phyloP scores from a whole-genome alignment of 306 rosid species.

The Psophocarpus tetragonolobus region DNA sequence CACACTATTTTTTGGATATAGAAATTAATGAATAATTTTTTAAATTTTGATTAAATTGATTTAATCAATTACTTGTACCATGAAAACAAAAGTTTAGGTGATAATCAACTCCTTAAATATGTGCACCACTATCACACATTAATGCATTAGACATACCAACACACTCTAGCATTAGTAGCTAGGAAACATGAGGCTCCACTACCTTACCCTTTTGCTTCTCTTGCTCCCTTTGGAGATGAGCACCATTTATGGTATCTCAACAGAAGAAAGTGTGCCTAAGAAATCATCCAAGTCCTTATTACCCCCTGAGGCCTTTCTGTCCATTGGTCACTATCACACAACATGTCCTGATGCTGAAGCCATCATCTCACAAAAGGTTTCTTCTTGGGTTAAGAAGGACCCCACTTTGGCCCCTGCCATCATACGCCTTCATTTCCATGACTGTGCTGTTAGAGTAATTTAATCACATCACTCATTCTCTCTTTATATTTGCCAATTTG shows the following conservation, averaged over 20 bases:
- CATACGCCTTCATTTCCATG: conserved; percentile 85
- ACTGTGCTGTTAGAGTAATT: conserved; percentile 72
- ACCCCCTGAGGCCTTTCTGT: conserved; percentile 45
- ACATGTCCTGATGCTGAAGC: conserved; percentile 74
- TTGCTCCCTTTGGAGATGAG: conserved; percentile 36
- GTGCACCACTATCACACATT: conserved; percentile 23
- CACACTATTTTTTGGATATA: too few species aligned
- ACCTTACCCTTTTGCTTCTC: conserved; percentile 32
- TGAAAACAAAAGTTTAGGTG: too few species aligned
- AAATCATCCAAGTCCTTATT: background rate
- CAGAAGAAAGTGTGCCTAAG: background rate
- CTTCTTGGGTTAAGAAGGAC: conserved; percentile 68
- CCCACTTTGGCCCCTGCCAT: conserved; percentile 70
- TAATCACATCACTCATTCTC: conserved; percentile 17
- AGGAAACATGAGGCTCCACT: conserved; percentile 48
- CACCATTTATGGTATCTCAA: conserved; percentile 25
- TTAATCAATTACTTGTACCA: too few species aligned
- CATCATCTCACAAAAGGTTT: conserved; percentile 59
- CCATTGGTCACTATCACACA: conserved; percentile 45
- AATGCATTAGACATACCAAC: conserved; percentile 8
- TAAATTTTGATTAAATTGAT: too few species aligned
- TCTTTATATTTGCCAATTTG: conserved; percentile 6
- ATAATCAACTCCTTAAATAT: conserved; percentile 33
- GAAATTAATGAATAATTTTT: too few species aligned
- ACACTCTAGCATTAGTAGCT: background rate